Conservation (phyloP, 1,284 basidiomycete genomes). For the Waitea zeae region DNA sequence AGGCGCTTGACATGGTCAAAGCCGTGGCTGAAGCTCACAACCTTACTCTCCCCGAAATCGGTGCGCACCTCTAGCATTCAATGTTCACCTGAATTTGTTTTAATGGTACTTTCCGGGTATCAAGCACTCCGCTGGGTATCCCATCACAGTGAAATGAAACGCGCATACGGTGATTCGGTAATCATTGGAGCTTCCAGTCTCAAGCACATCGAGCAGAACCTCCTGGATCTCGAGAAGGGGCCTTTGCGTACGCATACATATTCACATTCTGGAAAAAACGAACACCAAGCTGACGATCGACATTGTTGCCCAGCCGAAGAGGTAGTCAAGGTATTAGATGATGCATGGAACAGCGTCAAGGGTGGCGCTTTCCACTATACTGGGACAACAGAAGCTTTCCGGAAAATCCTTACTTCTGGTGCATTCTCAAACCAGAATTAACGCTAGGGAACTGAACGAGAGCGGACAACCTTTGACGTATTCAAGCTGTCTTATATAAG, state of each 20-base stretch:
- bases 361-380: slow-evolving; percentile 13
- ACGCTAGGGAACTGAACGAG: no score
- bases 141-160: slow-evolving; percentile 29
- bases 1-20: slow-evolving; percentile 21
- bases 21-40: slow-evolving; percentile 20
- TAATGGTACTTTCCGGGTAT: background rate
- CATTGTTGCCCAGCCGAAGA: slow-evolving; percentile 14
- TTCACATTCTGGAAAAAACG: slow-evolving; percentile 11
- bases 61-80: background rate
- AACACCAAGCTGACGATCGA: background rate
- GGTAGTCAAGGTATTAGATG: slow-evolving; percentile 18
- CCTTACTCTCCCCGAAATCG: slow-evolving; percentile 28
- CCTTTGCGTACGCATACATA: slow-evolving; percentile 35
- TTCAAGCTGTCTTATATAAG: no score
- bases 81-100: background rate
- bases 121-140: slow-evolving; percentile 29
- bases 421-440: no score
- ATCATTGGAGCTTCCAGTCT: slow-evolving; percentile 33
- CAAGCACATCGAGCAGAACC: slow-evolving; percentile 32
- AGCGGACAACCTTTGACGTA: no score
- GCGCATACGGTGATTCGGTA: slow-evolving; percentile 28
- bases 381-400: no score
- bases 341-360: slow-evolving; percentile 19
- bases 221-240: slow-evolving; percentile 37
- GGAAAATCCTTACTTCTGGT: no score